Percentiles rank a stretch among this genome's conserved stretches.
phyloP scores from a whole-genome alignment of 2,329 filamentous ascomycete genomes.

The Lasiodiplodia gonubiensis region DNA sequence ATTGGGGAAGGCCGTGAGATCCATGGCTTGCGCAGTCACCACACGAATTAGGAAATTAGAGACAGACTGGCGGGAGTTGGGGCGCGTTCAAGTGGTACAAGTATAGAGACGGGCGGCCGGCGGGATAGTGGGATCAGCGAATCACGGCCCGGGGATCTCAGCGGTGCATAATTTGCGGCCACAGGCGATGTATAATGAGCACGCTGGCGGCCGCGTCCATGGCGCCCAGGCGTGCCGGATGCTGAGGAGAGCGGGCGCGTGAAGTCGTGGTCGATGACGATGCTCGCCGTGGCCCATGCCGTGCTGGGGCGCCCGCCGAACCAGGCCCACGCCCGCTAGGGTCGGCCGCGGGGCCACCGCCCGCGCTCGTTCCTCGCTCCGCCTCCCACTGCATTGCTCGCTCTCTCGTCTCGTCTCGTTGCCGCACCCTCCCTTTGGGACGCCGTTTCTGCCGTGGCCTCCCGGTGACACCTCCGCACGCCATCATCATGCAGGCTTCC shows the following conservation, averaged over 20 bases:
- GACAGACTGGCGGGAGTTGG: conserved; percentile 2
- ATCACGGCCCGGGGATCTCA: conserved; percentile 5
- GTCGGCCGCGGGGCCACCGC: neutral
- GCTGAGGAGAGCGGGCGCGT: conserved; percentile 18
- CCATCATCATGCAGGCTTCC: neutral
- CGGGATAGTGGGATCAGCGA: conserved; percentile 17
- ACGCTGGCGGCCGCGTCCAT: conserved; percentile 11
- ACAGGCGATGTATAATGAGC: conserved; percentile 22
- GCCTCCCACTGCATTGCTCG: neutral
- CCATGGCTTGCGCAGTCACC: conserved; percentile 23
- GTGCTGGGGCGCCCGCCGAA: conserved; percentile 12
- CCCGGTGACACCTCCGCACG: neutral
- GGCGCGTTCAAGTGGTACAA: conserved; percentile 20
- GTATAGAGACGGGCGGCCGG: conserved; percentile 19
- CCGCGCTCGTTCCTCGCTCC: neutral
- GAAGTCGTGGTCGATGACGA: conserved; percentile 25
- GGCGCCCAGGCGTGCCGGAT: conserved; percentile 12
- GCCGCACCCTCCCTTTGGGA: neutral
- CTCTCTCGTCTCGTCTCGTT: neutral
- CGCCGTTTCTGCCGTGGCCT: neutral
- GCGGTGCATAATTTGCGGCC: conserved; percentile 22
- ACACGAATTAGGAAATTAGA: conserved; percentile 23
- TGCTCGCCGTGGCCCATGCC: conserved; percentile 17
- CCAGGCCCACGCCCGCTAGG: conserved; percentile 8
- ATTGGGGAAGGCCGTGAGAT: conserved; percentile 26